Evolutionary conservation across 768 basidiomycete species (phyloP), one percentile per base, ranked within the genome.

Genomic region (Macrocybe gigantea): DNA sequence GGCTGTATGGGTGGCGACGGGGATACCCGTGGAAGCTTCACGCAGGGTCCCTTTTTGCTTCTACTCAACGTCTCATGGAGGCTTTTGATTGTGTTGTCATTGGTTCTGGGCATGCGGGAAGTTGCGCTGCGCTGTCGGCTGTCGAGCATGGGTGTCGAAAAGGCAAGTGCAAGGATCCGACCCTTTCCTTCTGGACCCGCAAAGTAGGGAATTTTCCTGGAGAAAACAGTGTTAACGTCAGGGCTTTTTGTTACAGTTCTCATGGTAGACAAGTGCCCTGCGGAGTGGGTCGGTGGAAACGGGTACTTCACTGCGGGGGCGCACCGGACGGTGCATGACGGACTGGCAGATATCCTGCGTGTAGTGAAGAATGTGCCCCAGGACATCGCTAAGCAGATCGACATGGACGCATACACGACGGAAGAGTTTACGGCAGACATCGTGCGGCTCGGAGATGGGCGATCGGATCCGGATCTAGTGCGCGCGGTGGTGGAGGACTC

Each of bases 291-390:
- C 3, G 85, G 85, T 4, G 85, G 83, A 12, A 86, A 88, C 55
- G 80, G 82, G 12, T 83, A 78, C 63, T 86, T 85, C 64, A 85
- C 83, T 31, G 82, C 83, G 7, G 83, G 83, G 14, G 81, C 83
- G 6, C 72, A 79, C 56, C 79, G 84, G 45, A 83, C 79, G 8
- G 78, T 75, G 3, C 84, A 86, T 54, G 65, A 50, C 11, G 85
- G 83, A 1, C 67, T 85, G n/a, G 53, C 63, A 3, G 82, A 85
- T 60, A 70, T 85, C 33, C 69, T 83, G 15, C 64, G 75, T 3
- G 61, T 84, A 50, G 74, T 85, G 14, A 62, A 57, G 42, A 78
- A 77, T 50, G 74, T 73, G 37, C 57, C 73, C 1, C 70, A 72
- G 34, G 64, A 71, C 41, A 72, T 64, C 1, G 53, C 57, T 22